Conservation (phyloP, 805 yeast genomes). For the Yamadazyma sp. region DNA sequence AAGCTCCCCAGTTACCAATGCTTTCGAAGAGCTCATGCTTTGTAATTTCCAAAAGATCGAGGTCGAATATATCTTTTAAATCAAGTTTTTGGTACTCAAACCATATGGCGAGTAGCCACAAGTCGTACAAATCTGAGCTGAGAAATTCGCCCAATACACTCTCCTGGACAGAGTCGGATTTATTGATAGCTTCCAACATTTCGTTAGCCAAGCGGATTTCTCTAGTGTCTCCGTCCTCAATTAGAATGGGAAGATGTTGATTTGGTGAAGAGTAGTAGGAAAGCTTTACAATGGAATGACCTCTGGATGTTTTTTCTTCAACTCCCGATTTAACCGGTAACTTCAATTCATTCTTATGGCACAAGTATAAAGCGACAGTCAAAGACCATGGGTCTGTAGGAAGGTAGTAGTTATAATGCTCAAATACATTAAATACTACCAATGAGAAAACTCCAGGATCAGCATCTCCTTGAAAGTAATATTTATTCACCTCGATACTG, state of each 20-base stretch:
- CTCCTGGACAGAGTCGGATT: conserved; percentile 1
- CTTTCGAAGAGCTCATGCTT: conserved; percentile 20
- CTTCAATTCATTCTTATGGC: conserved; percentile 42
- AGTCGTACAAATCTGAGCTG: conserved; percentile 45
- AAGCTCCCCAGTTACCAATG: conserved; percentile 27
- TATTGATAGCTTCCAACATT: conserved; percentile 8
- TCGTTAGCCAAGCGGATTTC: conserved; percentile 23
- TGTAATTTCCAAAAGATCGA: conserved; percentile 4
- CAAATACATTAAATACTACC: conserved; percentile 51
- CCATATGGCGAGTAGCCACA: conserved; percentile 53
- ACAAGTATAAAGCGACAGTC: conserved; percentile 45
- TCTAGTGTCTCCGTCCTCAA: conserved; percentile 48
- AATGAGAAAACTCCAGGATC: conserved; percentile 41
- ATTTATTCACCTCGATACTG: conserved; percentile 18
- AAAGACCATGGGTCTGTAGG: conserved; percentile 64
- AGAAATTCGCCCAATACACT: conserved; percentile 21
- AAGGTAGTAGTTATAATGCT: conserved; percentile 28
- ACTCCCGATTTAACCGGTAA: not conserved
- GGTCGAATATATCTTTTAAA: conserved; percentile 10
- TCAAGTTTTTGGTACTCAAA: conserved; percentile 22
- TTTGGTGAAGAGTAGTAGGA: conserved; percentile 51
- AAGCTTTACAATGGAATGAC: conserved; percentile 39
- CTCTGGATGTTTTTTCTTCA: not conserved
- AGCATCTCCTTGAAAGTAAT: conserved; percentile 15
- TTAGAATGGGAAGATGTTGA: conserved; percentile 52